These are phyloP conservation scores for Hagleromyces aurorensis DNA, from an alignment of 805 yeast genomes.

Conservation along the genomic window DNA sequence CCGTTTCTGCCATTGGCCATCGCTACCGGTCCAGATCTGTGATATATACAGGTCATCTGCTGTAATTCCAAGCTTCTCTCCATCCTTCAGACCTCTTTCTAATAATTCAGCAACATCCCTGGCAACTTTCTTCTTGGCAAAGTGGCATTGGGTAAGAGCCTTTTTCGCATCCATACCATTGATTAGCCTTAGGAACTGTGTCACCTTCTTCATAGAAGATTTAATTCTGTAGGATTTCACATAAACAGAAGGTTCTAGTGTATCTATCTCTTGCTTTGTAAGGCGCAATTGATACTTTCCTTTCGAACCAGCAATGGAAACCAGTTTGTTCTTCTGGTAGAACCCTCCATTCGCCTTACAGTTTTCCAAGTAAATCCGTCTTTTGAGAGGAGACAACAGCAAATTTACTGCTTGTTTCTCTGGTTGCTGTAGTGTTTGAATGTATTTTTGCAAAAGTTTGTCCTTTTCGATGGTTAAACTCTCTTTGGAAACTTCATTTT, in stretches of 20 bases:
- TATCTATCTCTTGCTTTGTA: constrained; percentile 57
- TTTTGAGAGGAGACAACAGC: constrained; percentile 63
- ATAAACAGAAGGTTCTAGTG: constrained; percentile 83
- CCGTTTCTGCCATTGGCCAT: constrained; percentile 65
- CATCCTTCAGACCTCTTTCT: constrained; percentile 63
- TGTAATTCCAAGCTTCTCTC: constrained; percentile 49
- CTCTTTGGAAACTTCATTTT: constrained; percentile 10
- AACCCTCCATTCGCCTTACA: constrained; percentile 57
- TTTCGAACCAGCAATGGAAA: constrained; percentile 36
- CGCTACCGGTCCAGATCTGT: constrained; percentile 88
- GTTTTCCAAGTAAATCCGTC: constrained; percentile 51
- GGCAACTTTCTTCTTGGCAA: constrained; percentile 70
- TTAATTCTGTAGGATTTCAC: constrained; percentile 74
- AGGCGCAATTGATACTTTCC: constrained; percentile 49
- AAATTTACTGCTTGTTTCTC: constrained; percentile 48
- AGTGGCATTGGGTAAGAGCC: constrained; percentile 90
- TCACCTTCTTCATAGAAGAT: constrained; percentile 84
- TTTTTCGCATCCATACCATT: constrained; percentile 60
- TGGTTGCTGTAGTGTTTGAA: constrained; percentile 36
- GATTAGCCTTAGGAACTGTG: constrained; percentile 67
- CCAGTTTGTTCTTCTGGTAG: constrained; percentile 53
- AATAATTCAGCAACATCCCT: constrained; percentile 71
- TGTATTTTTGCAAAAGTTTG: constrained; percentile 38
- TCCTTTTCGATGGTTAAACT: constrained; percentile 32
- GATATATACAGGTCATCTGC: constrained; percentile 60